A percentile compares a stretch with the other conserved stretches of the same genome.
Evolutionary conservation across 2,329 filamentous ascomycete species (phyloP).

Genomic region (Thelonectria discophora): DNA sequence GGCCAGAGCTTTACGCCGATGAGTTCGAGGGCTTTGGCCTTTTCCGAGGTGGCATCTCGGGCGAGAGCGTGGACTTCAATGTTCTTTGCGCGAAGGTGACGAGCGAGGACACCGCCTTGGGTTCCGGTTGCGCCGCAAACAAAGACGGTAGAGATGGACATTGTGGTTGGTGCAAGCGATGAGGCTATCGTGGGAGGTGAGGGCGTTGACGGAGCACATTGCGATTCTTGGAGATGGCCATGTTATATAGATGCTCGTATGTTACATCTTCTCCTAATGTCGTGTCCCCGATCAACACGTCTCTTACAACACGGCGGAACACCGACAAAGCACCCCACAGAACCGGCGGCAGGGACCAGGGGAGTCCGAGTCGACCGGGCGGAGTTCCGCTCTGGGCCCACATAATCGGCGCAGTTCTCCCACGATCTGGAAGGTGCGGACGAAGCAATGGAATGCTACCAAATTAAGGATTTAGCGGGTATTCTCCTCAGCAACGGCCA

Average conservation of each 20-base stretch:
- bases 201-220: neutral
- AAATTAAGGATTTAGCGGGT: too few species aligned
- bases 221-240: neutral
- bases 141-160: constrained; percentile 48
- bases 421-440: neutral
- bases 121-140: constrained; percentile 52
- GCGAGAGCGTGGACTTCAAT: constrained; percentile 47
- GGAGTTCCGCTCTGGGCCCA: constrained; percentile 43
- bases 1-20: constrained; percentile 46
- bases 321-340: constrained; percentile 24
- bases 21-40: constrained; percentile 41
- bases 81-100: constrained; percentile 44
- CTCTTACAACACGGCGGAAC: neutral
- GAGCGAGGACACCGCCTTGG: constrained; percentile 50
- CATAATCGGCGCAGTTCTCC: constrained; percentile 29
- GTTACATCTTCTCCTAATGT: neutral
- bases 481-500: too few species aligned
- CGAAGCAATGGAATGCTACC: too few species aligned
- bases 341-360: constrained; percentile 9
- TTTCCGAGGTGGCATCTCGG: constrained; percentile 44
- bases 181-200: neutral
- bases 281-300: neutral
- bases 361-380: constrained; percentile 26
- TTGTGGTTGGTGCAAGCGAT: constrained; percentile 25
- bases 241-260: neutral